These are phyloP conservation scores for Tetracladium marchalianum DNA, from an alignment of 495 filamentous ascomycete species.

Conservation along the genomic window DNA sequence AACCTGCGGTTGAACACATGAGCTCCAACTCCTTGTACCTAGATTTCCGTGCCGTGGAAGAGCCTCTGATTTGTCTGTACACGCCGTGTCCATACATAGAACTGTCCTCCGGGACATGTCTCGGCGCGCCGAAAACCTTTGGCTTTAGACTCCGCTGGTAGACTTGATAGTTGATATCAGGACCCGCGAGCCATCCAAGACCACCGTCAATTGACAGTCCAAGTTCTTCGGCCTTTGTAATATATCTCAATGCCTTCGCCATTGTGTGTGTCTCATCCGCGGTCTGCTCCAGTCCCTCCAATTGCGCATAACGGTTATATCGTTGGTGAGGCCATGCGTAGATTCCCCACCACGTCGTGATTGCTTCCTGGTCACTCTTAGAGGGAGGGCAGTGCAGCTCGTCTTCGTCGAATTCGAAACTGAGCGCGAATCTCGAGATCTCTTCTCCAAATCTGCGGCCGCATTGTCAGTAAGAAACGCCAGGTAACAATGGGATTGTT, in stretches of 20 bases:
- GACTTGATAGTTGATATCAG: slow-evolving; percentile 12
- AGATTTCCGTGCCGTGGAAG: too few species aligned
- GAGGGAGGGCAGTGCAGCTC: slow-evolving; percentile 25
- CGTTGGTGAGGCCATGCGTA: slow-evolving; percentile 41
- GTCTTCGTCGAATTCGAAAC: slow-evolving; percentile 41
- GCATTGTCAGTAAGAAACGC: background rate
- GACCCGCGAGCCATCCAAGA: slow-evolving; percentile 40
- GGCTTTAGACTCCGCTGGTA: slow-evolving; percentile 1
- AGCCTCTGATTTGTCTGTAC: too few species aligned
- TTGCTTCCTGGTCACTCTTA: slow-evolving; percentile 30
- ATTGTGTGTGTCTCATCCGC: slow-evolving; percentile 42
- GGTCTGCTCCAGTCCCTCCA: slow-evolving; percentile 37
- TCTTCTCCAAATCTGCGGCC: slow-evolving; percentile 31
- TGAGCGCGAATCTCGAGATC: slow-evolving; percentile 42
- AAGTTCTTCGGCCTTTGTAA: slow-evolving; percentile 33
- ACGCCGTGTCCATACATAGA: background rate
- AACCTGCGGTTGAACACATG: slow-evolving; percentile 20
- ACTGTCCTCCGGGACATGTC: slow-evolving; percentile 9
- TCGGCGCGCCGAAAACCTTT: slow-evolving; percentile 16
- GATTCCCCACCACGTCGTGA: slow-evolving; percentile 36
- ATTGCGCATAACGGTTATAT: slow-evolving; percentile 37
- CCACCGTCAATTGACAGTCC: slow-evolving; percentile 46
- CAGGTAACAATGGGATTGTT: background rate
- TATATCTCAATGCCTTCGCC: slow-evolving; percentile 33
- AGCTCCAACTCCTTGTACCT: background rate